phyloP scores from a whole-genome alignment of 176 grass and related monocot genomes.

The Cenchrus purpureus region DNA sequence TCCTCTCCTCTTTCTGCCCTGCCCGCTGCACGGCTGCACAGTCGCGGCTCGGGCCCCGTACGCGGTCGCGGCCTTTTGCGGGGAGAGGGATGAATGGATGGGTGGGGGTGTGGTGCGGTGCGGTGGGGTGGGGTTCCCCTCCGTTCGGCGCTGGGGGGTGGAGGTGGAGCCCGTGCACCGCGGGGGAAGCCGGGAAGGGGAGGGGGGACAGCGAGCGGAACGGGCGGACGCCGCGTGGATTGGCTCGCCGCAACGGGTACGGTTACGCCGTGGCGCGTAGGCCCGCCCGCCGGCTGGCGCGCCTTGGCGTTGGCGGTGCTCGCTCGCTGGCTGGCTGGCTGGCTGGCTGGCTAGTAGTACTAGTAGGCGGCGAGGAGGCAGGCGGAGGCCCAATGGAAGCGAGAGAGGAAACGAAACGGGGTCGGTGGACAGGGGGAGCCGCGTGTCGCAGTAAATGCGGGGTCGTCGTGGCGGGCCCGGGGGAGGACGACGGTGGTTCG shows the following conservation, averaged over 20 bases:
- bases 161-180: neutral
- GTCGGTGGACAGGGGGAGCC: neutral
- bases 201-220: neutral
- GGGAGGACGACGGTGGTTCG: neutral
- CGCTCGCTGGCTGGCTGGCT: neutral
- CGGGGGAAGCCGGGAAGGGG: no score
- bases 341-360: neutral
- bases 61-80: conserved; percentile 43
- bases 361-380: neutral
- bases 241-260: neutral
- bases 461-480: neutral
- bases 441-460: conserved; percentile 32
- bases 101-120: neutral
- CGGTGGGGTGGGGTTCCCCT: neutral
- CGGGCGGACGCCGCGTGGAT: conserved; percentile 36
- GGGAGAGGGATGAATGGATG: neutral
- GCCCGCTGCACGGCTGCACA: neutral
- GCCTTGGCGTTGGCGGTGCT: neutral
- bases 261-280: neutral
- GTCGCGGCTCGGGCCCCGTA: conserved; percentile 24
- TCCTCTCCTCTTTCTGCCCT: neutral
- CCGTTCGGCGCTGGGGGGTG: conserved; percentile 3
- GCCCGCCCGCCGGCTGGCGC: neutral
- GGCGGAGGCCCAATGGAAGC: neutral
- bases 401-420: no score